Evolutionary conservation across 306 rosid genomes (phyloP), one percentile per base, ranked within the genome.

Genomic region (Citrullus mucosospermus): DNA sequence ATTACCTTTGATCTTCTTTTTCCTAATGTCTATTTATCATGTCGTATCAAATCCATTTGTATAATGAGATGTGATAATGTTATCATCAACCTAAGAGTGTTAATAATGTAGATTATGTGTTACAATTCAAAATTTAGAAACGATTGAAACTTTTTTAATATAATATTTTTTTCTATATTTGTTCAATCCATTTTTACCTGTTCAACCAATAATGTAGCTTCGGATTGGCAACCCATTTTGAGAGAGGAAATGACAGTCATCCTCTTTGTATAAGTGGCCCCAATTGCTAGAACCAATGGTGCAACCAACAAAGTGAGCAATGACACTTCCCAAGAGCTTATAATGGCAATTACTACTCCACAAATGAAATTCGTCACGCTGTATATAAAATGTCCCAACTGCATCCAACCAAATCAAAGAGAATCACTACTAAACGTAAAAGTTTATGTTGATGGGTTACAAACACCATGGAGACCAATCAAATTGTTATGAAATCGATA

Each of bases 371-470:
- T 89, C 38, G 96, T 87, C 2, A 85, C 32, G 85, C 90, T 30
- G 22, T 93, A 84, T 51, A 89, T 84, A 79, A 91, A 91, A 85
- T 91, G 98, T 48, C 95, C 95, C 84, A 89, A 63, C 98, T 93
- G 86, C 53, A 55, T 61, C 74, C 66, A 58, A 8, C 0, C 63
- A 22, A 0, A n/a, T 8, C 22, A 55, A 0, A 6, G 6, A 20
- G 22, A 58, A 1, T 46, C 3, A 46, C 11, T 14, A 46, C 4
- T 10, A 3, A 0, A 46, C 14, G 15, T 46, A 46, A 32, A 32
- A 46, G 51, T 46, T 46, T 46, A 46, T 10, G 51, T 3, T 10
- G 25, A 25, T 46, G 5, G 51, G 15, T 46, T 46, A 46, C 4
- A 22, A 22, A 22, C 22, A 22, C 22, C 22, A 22, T 22, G 22